Percentiles rank a stretch among this genome's conserved stretches.
These are phyloP conservation scores for Tolypocladium endophyticum DNA, from an alignment of 2,329 filamentous ascomycete species.

Conservation along the genomic window DNA sequence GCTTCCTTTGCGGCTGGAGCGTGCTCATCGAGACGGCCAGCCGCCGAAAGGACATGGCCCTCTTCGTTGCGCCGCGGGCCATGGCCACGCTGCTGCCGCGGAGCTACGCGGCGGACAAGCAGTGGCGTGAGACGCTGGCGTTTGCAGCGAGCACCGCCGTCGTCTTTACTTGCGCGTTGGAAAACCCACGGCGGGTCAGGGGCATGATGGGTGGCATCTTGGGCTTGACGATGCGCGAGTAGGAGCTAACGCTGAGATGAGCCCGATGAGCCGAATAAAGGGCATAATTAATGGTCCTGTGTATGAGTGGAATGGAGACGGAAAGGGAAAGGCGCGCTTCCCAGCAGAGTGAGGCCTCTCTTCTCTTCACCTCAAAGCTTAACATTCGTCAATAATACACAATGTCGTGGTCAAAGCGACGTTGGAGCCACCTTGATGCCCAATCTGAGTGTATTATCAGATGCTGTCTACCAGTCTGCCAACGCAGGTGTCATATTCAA, in stretches of 20 bases:
- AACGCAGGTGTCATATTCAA: background rate
- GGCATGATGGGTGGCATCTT: conserved; percentile 58
- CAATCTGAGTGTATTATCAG: background rate
- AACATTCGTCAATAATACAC: background rate
- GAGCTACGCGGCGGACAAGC: conserved; percentile 49
- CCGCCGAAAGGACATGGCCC: conserved; percentile 61
- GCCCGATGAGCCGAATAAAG: background rate
- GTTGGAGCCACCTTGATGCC: background rate
- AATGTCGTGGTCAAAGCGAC: background rate
- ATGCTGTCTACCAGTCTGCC: background rate
- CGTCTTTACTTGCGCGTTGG: conserved; percentile 56
- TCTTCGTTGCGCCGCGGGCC: conserved; percentile 74
- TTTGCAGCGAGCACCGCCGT: conserved; percentile 61
- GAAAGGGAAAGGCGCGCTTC: background rate
- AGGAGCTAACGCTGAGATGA: conserved; percentile 1
- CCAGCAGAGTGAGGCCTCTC: background rate
- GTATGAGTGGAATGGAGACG: background rate
- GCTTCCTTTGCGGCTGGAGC: conserved; percentile 71
- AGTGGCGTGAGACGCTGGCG: conserved; percentile 55
- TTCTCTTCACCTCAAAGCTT: background rate
- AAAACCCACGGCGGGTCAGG: conserved; percentile 52
- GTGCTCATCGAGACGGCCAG: conserved; percentile 59
- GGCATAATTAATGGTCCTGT: background rate
- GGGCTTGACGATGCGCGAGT: conserved; percentile 33
- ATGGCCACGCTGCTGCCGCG: conserved; percentile 65